These are phyloP conservation scores for Gracilaria caudata DNA, from an alignment of 23 red algal genomes.

Conservation along the genomic window DNA sequence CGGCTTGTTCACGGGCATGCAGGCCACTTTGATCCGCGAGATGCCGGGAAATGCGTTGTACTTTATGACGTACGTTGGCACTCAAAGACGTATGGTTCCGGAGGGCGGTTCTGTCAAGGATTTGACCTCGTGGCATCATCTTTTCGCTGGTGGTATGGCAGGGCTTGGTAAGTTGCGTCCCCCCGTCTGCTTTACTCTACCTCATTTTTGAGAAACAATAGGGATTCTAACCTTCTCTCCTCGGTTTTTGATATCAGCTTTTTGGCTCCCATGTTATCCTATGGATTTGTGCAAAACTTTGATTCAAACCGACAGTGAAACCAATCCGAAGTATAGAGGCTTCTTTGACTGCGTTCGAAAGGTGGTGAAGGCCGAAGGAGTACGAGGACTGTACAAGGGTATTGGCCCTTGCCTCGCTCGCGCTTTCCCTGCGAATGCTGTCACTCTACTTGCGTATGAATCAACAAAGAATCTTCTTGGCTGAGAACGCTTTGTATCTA, in stretches of 20 bases:
- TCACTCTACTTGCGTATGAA: constrained; percentile 76
- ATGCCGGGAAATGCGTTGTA: constrained; percentile 75
- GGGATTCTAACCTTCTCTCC: neutral
- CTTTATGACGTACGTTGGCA: constrained; percentile 76
- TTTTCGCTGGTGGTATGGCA: constrained; percentile 72
- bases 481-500: neutral
- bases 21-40: constrained; percentile 77
- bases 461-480: constrained; percentile 31
- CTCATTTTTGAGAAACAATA: neutral
- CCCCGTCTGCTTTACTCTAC: too few relatives aligned
- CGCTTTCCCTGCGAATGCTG: constrained; percentile 83
- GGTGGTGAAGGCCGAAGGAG: constrained; percentile 64
- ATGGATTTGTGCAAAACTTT: constrained; percentile 83
- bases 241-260: constrained; percentile 21
- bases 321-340: constrained; percentile 69
- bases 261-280: constrained; percentile 72
- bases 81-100: constrained; percentile 41
- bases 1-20: constrained; percentile 79
- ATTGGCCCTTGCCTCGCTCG: constrained; percentile 74
- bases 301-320: constrained; percentile 87
- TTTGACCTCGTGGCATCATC: constrained; percentile 49
- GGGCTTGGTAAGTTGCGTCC: constrained; percentile 63
- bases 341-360: constrained; percentile 62
- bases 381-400: constrained; percentile 79
- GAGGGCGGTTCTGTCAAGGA: constrained; percentile 43